These are phyloP conservation scores for Aspergillus ibericus DNA, from an alignment of 2,329 filamentous ascomycete genomes.

Conservation along the genomic window DNA sequence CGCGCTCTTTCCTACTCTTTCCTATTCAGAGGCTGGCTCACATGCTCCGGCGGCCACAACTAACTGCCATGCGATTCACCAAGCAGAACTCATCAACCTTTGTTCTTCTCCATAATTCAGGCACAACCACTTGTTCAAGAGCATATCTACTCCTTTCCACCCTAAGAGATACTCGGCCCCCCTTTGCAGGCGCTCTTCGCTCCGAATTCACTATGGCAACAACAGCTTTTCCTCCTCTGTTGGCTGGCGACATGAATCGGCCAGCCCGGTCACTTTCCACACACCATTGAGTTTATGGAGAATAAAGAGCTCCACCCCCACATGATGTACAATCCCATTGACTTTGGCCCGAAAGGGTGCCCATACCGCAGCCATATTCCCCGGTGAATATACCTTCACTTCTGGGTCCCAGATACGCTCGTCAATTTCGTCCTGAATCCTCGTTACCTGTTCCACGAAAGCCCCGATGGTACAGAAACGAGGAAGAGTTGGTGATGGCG, in stretches of 20 bases:
- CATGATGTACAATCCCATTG: conserved; percentile 37
- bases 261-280: conserved; percentile 39
- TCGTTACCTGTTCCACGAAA: conserved; percentile 34
- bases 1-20: background rate
- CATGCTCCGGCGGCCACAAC: background rate
- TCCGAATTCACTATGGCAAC: background rate
- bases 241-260: conserved; percentile 35
- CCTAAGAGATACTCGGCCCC: background rate
- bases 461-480: conserved; percentile 39
- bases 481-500: conserved; percentile 28
- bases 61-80: background rate
- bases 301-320: conserved; percentile 37
- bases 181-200: background rate
- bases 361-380: conserved; percentile 36
- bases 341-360: conserved; percentile 37
- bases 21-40: background rate
- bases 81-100: background rate
- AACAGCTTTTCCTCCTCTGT: conserved; percentile 30
- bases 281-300: conserved; percentile 34
- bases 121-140: too few species aligned
- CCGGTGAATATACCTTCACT: conserved; percentile 31
- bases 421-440: conserved; percentile 32
- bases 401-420: conserved; percentile 38
- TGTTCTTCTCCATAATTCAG: background rate
- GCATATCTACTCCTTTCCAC: too few species aligned